Conservation (phyloP, 2,329 filamentous ascomycete species). For the Penicillium sp. region DNA sequence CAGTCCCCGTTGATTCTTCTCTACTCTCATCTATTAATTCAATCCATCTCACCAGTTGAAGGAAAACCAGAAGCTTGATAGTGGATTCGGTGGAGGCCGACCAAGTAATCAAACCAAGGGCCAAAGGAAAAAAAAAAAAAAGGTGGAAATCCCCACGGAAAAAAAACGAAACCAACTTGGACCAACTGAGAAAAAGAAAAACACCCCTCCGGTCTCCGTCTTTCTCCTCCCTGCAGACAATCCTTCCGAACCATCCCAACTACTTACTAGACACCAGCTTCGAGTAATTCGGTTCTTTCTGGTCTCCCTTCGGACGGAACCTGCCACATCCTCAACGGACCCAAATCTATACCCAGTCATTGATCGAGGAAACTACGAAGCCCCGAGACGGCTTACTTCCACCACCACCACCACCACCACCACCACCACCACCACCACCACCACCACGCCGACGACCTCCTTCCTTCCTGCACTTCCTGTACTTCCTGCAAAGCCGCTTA, state of each 20-base stretch:
- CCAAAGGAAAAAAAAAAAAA: conserved; percentile 25
- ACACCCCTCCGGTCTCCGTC: conserved; percentile 31
- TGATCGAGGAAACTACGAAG: not conserved
- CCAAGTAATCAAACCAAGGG: conserved; percentile 14
- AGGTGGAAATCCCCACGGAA: conserved; percentile 21
- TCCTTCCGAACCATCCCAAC: not conserved
- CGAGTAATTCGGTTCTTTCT: not conserved
- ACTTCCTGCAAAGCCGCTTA: conserved; percentile 6
- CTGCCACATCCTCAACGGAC: not conserved
- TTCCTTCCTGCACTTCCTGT: conserved; percentile 9
- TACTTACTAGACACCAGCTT: not conserved
- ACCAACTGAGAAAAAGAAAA: conserved; percentile 48
- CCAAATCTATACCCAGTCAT: not conserved
- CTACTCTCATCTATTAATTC: too few relatives aligned
- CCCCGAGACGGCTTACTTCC: not conserved
- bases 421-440: not conserved
- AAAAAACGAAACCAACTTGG: conserved; percentile 29
- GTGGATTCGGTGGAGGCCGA: conserved; percentile 42
- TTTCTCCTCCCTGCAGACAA: not conserved
- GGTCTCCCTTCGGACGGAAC: not conserved
- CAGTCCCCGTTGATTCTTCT: not conserved
- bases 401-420: not conserved
- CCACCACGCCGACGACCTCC: not conserved
- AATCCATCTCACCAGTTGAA: not conserved
- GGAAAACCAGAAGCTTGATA: conserved; percentile 15